Percentiles rank a stretch among this genome's conserved stretches.
Evolutionary conservation across 2,329 filamentous ascomycete genomes (phyloP).

Genomic region (Monilinia laxa): DNA sequence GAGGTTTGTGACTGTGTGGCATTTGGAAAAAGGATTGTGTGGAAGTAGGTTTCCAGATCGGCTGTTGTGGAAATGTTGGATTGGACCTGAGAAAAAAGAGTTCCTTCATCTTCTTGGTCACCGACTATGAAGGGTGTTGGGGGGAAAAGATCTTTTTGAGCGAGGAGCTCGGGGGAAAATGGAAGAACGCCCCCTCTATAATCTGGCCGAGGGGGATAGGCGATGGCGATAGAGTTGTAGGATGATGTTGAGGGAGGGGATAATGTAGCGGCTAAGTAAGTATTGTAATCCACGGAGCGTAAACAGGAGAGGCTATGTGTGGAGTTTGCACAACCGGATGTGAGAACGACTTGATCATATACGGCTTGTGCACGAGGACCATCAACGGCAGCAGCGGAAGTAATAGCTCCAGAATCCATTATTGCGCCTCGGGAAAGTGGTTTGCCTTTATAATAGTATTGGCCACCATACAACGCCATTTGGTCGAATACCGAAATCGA

Average conservation of each 20-base stretch:
- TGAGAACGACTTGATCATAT: conserved; percentile 60
- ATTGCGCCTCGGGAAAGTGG: conserved; percentile 73
- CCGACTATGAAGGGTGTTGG: conserved; percentile 66
- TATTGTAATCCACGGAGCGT: conserved; percentile 56
- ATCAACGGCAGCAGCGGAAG: conserved; percentile 63
- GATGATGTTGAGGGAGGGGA: conserved; percentile 66
- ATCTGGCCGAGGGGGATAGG: conserved; percentile 74
- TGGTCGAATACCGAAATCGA: conserved; percentile 74
- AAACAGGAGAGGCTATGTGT: conserved; percentile 64
- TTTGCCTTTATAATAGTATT: conserved; percentile 71
- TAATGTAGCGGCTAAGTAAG: conserved; percentile 63
- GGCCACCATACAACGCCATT: conserved; percentile 69
- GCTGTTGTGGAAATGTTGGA: conserved; percentile 61
- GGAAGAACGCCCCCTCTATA: conserved; percentile 54
- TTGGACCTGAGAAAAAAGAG: conserved; percentile 68
- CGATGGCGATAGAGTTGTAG: conserved; percentile 68
- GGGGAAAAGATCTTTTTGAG: conserved; percentile 53
- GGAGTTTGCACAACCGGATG: conserved; percentile 59
- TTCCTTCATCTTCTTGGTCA: conserved; percentile 79
- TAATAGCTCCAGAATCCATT: conserved; percentile 69
- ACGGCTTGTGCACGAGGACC: conserved; percentile 61
- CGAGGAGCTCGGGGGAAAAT: conserved; percentile 60
- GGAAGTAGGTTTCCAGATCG: conserved; percentile 61
- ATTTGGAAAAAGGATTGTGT: conserved; percentile 56
- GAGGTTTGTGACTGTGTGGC: conserved; percentile 40